phyloP scores from a whole-genome alignment of 106 monocot genomes.

The Dioscorea zingiberensis region DNA sequence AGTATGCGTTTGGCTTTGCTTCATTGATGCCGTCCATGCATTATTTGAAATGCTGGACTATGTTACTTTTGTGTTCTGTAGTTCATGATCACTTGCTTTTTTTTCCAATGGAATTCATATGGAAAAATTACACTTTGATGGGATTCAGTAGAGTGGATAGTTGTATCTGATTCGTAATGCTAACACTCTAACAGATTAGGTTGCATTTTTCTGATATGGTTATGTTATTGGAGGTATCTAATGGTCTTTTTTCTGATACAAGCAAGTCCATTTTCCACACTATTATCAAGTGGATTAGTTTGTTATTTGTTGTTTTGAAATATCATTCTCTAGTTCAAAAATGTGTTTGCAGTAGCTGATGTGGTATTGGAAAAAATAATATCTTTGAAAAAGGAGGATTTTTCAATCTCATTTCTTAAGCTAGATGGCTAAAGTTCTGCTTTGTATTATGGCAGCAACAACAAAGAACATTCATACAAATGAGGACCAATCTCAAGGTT shows the following conservation, averaged over 20 bases:
- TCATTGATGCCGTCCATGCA: background rate
- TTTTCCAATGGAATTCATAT: background rate
- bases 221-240: too few species aligned
- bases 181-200: too few species aligned
- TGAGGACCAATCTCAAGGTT: slow-evolving; percentile 91
- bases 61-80: background rate
- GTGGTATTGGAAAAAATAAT: background rate
- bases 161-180: too few species aligned
- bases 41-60: background rate
- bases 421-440: background rate
- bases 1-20: background rate
- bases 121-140: too few species aligned
- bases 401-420: background rate
- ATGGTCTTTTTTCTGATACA: too few species aligned
- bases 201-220: too few species aligned
- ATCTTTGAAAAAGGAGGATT: too few species aligned
- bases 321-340: background rate
- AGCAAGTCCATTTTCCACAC: background rate
- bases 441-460: slow-evolving; percentile 40
- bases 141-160: too few species aligned
- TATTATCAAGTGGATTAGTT: background rate
- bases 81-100: background rate
- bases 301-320: background rate
- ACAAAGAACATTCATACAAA: slow-evolving; percentile 86
- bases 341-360: background rate